phyloP scores from a whole-genome alignment of 1,139 yeast genomes.

The Candida tetrigidarum region DNA sequence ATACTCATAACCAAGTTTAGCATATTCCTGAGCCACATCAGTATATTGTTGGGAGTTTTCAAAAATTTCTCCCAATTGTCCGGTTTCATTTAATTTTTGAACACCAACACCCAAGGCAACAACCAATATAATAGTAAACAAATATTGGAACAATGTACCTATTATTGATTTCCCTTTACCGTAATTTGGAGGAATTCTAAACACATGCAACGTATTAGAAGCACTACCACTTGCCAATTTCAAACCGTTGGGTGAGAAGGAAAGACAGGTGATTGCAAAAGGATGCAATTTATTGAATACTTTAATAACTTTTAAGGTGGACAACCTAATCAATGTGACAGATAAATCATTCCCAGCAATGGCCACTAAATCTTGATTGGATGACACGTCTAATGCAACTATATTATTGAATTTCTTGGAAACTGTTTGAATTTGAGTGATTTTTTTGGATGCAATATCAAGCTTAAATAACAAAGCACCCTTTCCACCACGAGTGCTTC shows the following conservation, averaged over 20 bases:
- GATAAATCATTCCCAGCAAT: constrained; percentile 80
- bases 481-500: constrained; percentile 47
- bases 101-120: constrained; percentile 51
- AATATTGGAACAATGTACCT: constrained; percentile 42
- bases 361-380: constrained; percentile 56
- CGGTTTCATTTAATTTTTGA: constrained; percentile 41
- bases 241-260: constrained; percentile 71
- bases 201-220: constrained; percentile 71
- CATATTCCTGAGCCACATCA: constrained; percentile 18
- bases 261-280: constrained; percentile 79
- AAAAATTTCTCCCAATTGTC: constrained; percentile 32
- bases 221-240: constrained; percentile 80
- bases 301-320: constrained; percentile 54
- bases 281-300: constrained; percentile 66
- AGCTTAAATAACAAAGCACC: constrained; percentile 46
- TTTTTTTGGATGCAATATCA: constrained; percentile 44
- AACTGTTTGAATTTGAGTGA: constrained; percentile 46
- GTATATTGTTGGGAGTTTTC: constrained; percentile 23
- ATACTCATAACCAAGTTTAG: constrained; percentile 21
- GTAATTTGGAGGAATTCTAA: constrained; percentile 59
- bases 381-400: constrained; percentile 66
- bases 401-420: constrained; percentile 63
- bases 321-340: constrained; percentile 55
- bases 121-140: constrained; percentile 49
- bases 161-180: constrained; percentile 47